These are phyloP conservation scores for Malbranchea cinnamomea DNA, from an alignment of 2,329 filamentous ascomycete species.

Conservation along the genomic window DNA sequence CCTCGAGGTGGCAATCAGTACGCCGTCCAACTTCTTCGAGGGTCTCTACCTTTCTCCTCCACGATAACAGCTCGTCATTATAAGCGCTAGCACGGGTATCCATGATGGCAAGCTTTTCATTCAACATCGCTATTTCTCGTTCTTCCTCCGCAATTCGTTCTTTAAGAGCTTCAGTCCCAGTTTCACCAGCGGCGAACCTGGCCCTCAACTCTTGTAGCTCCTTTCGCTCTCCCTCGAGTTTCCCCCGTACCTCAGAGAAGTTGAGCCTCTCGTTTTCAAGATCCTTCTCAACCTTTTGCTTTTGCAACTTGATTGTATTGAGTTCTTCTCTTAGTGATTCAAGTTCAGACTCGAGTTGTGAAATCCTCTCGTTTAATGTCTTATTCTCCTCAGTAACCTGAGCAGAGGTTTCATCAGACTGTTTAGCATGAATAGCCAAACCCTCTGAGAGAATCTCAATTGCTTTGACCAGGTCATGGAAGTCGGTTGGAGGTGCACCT, in stretches of 20 bases:
- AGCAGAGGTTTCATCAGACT: slow-evolving; percentile 43
- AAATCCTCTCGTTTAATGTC: slow-evolving; percentile 39
- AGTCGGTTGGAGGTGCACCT: slow-evolving; percentile 40
- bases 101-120: slow-evolving; percentile 57
- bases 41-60: slow-evolving; percentile 43
- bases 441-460: slow-evolving; percentile 45
- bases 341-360: slow-evolving; percentile 44
- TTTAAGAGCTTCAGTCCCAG: slow-evolving; percentile 63
- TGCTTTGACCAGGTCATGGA: slow-evolving; percentile 43
- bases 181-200: slow-evolving; percentile 69
- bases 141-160: slow-evolving; percentile 65
- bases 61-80: slow-evolving; percentile 57
- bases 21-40: slow-evolving; percentile 19
- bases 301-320: slow-evolving; percentile 36
- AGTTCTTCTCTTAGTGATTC: slow-evolving; percentile 39
- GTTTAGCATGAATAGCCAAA: slow-evolving; percentile 43
- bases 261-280: slow-evolving; percentile 34
- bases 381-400: slow-evolving; percentile 51
- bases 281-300: slow-evolving; percentile 40
- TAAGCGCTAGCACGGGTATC: slow-evolving; percentile 61
- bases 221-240: slow-evolving; percentile 50
- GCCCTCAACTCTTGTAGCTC: slow-evolving; percentile 54
- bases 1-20: slow-evolving; percentile 44
- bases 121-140: slow-evolving; percentile 49
- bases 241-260: slow-evolving; percentile 30